Evolutionary conservation across 441 rosid species (phyloP), one percentile per base, ranked within the genome.

Genomic region (Gossypium schwendimanii): DNA sequence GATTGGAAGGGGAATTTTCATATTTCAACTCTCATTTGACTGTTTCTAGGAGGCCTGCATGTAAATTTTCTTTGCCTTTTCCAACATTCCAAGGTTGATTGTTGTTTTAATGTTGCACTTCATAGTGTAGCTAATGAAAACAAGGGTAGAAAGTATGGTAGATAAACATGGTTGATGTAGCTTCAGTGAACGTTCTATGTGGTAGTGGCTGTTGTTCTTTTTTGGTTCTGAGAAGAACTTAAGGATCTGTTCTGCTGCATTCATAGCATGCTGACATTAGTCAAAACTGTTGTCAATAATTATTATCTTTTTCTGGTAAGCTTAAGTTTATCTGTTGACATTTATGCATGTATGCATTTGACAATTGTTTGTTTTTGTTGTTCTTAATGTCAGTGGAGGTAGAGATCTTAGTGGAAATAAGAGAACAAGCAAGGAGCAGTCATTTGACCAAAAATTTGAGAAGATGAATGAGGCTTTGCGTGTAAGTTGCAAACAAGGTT

Each of bases 351-450:
- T 52, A 2, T 7, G 65, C 20, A 8, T 61, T 44, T 73, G 70
- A 62, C 23, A 70, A 24, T 41, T 54, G 14, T 44, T 71, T 66
- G 57, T 54, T 62, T 63, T 55, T n/a, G 21, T 76, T 55, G 68
- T 17, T 54, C 72, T 50, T 47, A 54, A 71, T 63, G 50, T 28
- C 78, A 90, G 93, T 20, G 93, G 93, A 11, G 93, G 96, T 17
- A 77, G 89, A 63, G 96, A 90, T 72, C 81, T 88, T 1, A 84
- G 84, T 3, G 90, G 93, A 3, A 90, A 90, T 68, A 90, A 76
- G 69, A 73, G 88, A 28, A 90, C 96, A 28, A 90, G 83, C 81
- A 88, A 81, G 76, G 77, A 77, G 4, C 91, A 90, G 41, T 84
- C 91, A 10, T 87, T 81, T 64, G 90, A 88, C 63, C 93, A 90